Evolutionary conservation across 192 early-diverging fungal genomes (phyloP), one percentile per base, ranked within the genome.

Genomic region (Backusella australiensis): DNA sequence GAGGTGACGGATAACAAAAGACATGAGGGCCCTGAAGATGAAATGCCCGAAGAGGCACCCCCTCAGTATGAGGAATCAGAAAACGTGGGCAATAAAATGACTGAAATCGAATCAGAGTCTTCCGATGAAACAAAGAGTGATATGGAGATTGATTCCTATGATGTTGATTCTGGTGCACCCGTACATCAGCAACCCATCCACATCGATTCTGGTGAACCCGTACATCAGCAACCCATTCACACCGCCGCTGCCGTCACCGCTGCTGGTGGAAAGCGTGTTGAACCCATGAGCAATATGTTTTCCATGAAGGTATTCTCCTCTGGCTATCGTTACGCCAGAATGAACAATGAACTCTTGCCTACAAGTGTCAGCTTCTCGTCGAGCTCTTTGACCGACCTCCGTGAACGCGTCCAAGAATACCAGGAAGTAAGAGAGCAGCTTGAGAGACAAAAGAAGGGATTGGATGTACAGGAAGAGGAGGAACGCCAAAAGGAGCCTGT

Each of bases 181-280:
- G 26, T 53, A n/a, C 71, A 52, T 29, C 69, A 77, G 32, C 53
- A 78, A 9, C 77, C 68, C 14, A 70, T 78, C 6, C 72, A 73
- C 36, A 79, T 75, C 1, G 49, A 76, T 59, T 8, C n/a, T 14
- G 34, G 17, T 7, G 23, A 65, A 21, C 73, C 26, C 4, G 26
- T 53, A n/a, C 71, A 52, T 29, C 69, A 77, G 32, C 53, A 78
- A 9, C 77, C 68, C 14, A 70, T 78, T 12, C 72, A 73, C 36
- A 82, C 77, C 14, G 77, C 81, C 7, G 81, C 81, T 7, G 77
- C 81, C 6, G 81, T 80, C 11, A 79, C 78, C 6, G 74, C 78
- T 32, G 81, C 78, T n/a, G 78, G 77, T 1, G 82, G 78, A 34
- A 75, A 67, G 3, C 39, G 46, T 32, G 52, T 80, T 2, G 78